Evolutionary conservation across 441 rosid genomes (phyloP).

Genomic region (Erodium trifolium): DNA sequence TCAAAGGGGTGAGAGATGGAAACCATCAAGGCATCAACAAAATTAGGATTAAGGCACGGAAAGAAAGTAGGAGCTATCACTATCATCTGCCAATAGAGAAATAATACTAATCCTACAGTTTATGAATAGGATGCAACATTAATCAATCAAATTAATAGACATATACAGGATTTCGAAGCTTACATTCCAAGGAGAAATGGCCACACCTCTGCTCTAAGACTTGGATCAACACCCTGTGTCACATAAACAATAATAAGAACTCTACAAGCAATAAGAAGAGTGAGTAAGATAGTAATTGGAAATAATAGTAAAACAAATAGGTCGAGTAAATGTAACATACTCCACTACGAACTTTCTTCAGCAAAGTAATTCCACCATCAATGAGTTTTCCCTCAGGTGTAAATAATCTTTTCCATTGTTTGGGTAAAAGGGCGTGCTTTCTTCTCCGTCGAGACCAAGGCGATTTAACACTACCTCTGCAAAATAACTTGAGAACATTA

Average conservation of each 20-base stretch:
- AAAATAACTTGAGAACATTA: constrained; percentile 15
- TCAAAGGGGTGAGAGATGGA: neutral
- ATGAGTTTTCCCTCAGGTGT: constrained; percentile 56
- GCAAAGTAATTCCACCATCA: constrained; percentile 70
- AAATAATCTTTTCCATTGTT: constrained; percentile 67
- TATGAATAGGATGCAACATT: neutral
- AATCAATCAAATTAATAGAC: neutral
- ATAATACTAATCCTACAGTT: neutral
- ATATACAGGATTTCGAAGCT: neutral
- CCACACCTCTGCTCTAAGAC: constrained; percentile 7
- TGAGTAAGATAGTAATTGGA: neutral
- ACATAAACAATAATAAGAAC: neutral
- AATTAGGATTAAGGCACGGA: neutral
- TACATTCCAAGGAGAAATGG: constrained; percentile 1
- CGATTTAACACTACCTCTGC: constrained; percentile 63
- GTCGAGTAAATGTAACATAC: constrained; percentile 24
- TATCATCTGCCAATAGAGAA: neutral
- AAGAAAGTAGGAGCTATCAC: neutral
- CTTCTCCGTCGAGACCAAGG: constrained; percentile 87
- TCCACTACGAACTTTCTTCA: constrained; percentile 86
- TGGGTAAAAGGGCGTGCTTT: constrained; percentile 63
- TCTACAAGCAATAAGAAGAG: neutral
- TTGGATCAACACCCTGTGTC: neutral
- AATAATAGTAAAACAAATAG: neutral
- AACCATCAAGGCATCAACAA: neutral